Evolutionary conservation across 164 flowering plant genomes (phyloP).

Genomic region (Vitis rupestris): DNA sequence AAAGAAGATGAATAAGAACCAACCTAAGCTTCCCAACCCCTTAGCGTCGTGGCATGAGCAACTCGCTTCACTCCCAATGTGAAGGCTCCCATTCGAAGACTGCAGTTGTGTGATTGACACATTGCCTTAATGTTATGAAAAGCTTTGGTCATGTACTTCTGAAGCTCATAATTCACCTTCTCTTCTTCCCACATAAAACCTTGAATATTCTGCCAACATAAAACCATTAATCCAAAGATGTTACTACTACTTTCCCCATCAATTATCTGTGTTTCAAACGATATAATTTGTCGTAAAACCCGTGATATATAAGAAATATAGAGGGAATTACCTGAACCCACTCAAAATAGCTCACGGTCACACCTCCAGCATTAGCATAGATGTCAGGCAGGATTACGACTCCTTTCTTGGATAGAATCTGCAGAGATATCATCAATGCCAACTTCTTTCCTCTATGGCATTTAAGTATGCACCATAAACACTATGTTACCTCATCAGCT

Average conservation of each 20-base stretch:
- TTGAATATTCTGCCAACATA: conserved; percentile 76
- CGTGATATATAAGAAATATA: too few species aligned
- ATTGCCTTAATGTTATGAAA: conserved; percentile 63
- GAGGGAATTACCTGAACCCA: conserved; percentile 63
- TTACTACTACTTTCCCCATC: neutral
- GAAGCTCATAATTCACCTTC: conserved; percentile 70
- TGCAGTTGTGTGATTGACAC: conserved; percentile 76
- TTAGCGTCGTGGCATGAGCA: conserved; percentile 70
- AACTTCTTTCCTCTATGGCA: too few species aligned
- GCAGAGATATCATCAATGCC: conserved; percentile 10
- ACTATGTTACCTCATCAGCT: conserved; percentile 68
- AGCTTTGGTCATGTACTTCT: conserved; percentile 77
- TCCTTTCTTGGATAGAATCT: conserved; percentile 69
- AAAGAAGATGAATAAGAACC: neutral
- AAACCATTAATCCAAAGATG: neutral
- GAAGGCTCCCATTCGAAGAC: conserved; percentile 94
- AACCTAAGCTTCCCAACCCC: conserved; percentile 88
- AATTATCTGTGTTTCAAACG: neutral
- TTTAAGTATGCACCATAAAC: neutral
- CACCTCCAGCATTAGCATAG: conserved; percentile 85
- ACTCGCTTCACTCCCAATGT: conserved; percentile 85
- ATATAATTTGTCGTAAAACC: too few species aligned
- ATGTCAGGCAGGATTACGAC: conserved; percentile 70
- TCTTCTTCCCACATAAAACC: conserved; percentile 98
- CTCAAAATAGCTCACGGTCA: conserved; percentile 60